These are phyloP conservation scores for Cudoniella acicularis DNA, from an alignment of 495 filamentous ascomycete genomes.

Conservation along the genomic window DNA sequence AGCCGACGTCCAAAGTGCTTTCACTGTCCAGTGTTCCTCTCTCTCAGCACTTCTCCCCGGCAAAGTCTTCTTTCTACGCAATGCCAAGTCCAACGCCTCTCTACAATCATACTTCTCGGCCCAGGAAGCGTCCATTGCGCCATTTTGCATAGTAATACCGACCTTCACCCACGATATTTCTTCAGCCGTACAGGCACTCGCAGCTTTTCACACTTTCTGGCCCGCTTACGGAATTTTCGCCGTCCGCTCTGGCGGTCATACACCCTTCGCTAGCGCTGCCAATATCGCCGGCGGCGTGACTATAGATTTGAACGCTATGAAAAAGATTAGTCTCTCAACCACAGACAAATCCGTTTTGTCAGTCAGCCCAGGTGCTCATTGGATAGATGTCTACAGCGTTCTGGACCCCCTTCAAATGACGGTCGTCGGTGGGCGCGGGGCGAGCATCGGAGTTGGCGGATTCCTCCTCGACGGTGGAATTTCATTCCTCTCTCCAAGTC, in stretches of 20 bases:
- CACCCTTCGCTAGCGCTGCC: background rate
- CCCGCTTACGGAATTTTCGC: too few relatives aligned
- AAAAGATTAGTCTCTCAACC: background rate
- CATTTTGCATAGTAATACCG: too few relatives aligned
- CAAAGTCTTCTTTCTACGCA: too few relatives aligned
- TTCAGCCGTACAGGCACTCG: too few relatives aligned
- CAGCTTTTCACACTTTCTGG: too few relatives aligned
- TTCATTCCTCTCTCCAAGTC: constrained; percentile 35
- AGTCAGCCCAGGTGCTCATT: background rate
- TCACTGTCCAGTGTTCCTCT: too few relatives aligned
- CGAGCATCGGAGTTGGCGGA: background rate
- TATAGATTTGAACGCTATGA: background rate
- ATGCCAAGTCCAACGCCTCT: too few relatives aligned
- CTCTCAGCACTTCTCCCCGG: too few relatives aligned
- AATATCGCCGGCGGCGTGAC: background rate
- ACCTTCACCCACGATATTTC: too few relatives aligned
- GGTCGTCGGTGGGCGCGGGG: background rate
- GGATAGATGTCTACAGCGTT: background rate
- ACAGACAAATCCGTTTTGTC: background rate
- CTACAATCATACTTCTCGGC: too few relatives aligned
- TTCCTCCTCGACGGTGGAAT: constrained; percentile 16
- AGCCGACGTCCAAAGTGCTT: too few relatives aligned
- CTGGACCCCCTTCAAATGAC: background rate
- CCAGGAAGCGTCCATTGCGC: too few relatives aligned
- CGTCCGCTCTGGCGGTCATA: background rate